Base-by-base conservation (phyloP, 2,329 filamentous ascomycete species). In the Immersiporthe knoxdaviesiana region DNA sequence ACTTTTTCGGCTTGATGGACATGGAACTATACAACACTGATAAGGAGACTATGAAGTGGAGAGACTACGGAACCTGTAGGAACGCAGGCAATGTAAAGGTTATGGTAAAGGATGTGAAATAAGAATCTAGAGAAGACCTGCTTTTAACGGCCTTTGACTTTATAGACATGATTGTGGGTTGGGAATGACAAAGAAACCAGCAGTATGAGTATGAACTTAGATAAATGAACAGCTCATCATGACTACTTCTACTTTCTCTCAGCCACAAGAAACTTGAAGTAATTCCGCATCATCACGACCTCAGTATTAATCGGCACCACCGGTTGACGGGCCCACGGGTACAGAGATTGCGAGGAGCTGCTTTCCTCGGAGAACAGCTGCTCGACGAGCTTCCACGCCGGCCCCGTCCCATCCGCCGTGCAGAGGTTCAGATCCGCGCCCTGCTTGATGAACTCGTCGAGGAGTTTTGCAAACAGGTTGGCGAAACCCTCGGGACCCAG, bases 11-110 rank as follows among this genome's bases (percentile, higher is more conserved):
- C 50, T 27, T 30, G 24, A 54, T 54, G 50, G 24, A 61, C 7
- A 37, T 61, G 58, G 58, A 61, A 27, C 37, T 61, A 14, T 61
- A 37, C n/a, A 8, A 61, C 7, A 61, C 58, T 10, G 30, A 61
- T 37, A 16, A 37, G n/a, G 16, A 11, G 32, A 35, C 58, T 24
- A 61, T 61, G 58, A 61, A 37, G 58, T 61, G 58, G 58, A 21
- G 58, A 24, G 58, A 61, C 24, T 61, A 61, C 30, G 58, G 58
- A n/a, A 61, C 58, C 4, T 35, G 32, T 12, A 30, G 58, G 14
- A 61, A 61, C 18, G 30, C 37, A 4, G 37, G 21, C 10, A 30
- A 61, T 39, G 58, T 61, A 4, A 24, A 54, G 24, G 50, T 54
- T 14, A 12, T 27, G 21, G 14, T 54, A 24, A 54, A 54, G 50